Percentiles rank a stretch among this genome's conserved stretches.
These are phyloP conservation scores for Tetraselmis striata DNA, from an alignment of 139 green algal genomes.

Conservation along the genomic window DNA sequence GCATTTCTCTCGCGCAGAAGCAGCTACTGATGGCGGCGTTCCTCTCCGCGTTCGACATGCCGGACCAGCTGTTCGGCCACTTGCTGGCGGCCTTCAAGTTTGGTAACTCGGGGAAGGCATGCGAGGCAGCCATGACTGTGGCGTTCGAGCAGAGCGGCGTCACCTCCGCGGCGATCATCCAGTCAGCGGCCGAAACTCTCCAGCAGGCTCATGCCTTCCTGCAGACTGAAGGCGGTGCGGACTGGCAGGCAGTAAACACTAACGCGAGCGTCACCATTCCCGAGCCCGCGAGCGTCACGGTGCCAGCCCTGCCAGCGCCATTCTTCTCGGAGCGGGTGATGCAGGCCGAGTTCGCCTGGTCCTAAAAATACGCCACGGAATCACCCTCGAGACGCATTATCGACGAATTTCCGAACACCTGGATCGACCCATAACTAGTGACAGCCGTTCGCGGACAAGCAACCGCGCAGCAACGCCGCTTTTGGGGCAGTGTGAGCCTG, in stretches of 20 bases:
- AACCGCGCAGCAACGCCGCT: too few relatives aligned
- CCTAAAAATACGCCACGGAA: too few relatives aligned
- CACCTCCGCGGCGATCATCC: neutral
- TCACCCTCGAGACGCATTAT: too few relatives aligned
- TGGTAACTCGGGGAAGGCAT: neutral
- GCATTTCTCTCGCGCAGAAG: constrained; percentile 37
- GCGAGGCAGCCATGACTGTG: neutral
- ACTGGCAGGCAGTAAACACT: neutral
- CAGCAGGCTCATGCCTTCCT: neutral
- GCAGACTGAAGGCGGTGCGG: neutral
- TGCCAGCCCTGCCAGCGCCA: neutral
- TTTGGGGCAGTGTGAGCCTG: too few relatives aligned
- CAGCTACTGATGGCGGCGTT: constrained; percentile 48
- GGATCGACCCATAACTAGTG: too few relatives aligned
- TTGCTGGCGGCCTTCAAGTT: constrained; percentile 21
- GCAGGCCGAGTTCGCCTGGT: neutral
- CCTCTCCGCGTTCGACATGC: constrained; percentile 46
- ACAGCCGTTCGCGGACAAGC: too few relatives aligned
- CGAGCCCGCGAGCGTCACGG: neutral
- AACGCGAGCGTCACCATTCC: neutral
- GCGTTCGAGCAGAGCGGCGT: neutral
- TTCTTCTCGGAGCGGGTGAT: neutral
- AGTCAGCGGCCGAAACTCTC: neutral
- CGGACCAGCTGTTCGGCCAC: constrained; percentile 59
- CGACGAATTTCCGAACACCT: too few relatives aligned